These are phyloP conservation scores for Yamadazyma dendronema DNA, from an alignment of 1,139 yeast species.

Conservation along the genomic window DNA sequence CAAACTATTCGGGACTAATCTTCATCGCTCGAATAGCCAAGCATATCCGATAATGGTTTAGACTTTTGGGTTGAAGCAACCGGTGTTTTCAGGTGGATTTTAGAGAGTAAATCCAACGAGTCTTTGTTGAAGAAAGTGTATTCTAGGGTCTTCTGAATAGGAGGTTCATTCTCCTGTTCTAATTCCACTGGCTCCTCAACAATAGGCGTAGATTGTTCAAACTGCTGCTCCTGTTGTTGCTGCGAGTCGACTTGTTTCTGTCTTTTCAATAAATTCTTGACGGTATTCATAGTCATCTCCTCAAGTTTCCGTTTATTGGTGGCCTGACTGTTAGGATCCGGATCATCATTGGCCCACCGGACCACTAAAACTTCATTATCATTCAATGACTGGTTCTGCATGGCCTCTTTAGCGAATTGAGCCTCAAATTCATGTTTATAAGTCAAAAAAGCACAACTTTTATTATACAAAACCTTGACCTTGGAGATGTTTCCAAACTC, in stretches of 20 bases:
- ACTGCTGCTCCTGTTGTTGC: constrained; percentile 8
- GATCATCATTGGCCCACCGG: constrained; percentile 91
- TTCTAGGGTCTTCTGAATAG: constrained; percentile 3
- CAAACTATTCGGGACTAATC: constrained; percentile 17
- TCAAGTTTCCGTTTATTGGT: constrained; percentile 45
- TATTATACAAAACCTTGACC: constrained; percentile 56
- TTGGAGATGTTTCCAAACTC: constrained; percentile 81
- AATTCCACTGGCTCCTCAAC: constrained; percentile 10
- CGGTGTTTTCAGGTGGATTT: not conserved
- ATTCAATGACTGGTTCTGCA: constrained; percentile 73
- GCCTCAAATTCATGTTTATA: constrained; percentile 69
- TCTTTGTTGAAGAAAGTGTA: constrained; percentile 9
- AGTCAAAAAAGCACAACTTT: constrained; percentile 79
- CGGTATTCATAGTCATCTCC: constrained; percentile 34
- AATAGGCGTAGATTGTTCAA: constrained; percentile 6
- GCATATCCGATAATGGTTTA: constrained; percentile 2
- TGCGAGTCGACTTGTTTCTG: constrained; percentile 2
- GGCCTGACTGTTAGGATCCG: constrained; percentile 66
- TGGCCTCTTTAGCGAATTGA: constrained; percentile 92
- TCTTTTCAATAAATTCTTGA: constrained; percentile 25
- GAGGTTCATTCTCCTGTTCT: constrained; percentile 1
- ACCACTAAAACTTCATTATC: constrained; percentile 66
- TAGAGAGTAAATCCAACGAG: constrained; percentile 11
- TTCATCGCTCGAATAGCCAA: constrained; percentile 27
- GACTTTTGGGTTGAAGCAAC: not conserved